Evolutionary conservation across 768 basidiomycete species (phyloP).

Genomic region (Tulasnella sp.): DNA sequence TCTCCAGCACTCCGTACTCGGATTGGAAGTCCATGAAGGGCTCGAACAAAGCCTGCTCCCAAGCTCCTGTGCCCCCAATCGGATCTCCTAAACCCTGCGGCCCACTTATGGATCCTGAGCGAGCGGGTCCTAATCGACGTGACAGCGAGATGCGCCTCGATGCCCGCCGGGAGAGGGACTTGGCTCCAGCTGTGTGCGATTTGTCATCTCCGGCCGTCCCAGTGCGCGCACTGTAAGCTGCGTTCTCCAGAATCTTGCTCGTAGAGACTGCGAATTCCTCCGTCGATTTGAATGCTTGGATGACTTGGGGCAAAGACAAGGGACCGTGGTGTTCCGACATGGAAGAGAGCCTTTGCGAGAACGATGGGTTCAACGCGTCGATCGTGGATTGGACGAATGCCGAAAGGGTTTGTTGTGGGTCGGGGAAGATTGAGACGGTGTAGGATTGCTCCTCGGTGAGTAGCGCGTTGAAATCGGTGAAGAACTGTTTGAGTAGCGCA

Average conservation of each 20-base stretch:
- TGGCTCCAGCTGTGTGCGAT: constrained; percentile 12
- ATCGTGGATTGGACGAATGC: constrained; percentile 74
- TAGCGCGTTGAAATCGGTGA: constrained; percentile 49
- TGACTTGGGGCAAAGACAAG: constrained; percentile 53
- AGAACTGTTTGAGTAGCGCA: constrained; percentile 66
- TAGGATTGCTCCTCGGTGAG: constrained; percentile 60
- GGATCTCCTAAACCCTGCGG: constrained; percentile 33
- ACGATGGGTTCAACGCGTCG: constrained; percentile 67
- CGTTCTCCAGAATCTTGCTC: constrained; percentile 68
- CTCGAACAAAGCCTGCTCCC: constrained; percentile 89
- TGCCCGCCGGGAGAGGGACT: constrained; percentile 18
- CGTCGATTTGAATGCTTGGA: constrained; percentile 56
- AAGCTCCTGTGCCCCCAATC: constrained; percentile 25
- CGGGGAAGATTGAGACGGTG: constrained; percentile 79
- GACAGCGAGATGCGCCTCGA: constrained; percentile 27
- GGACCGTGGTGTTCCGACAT: constrained; percentile 57
- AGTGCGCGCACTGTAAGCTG: constrained; percentile 30
- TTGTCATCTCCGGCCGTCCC: constrained; percentile 15
- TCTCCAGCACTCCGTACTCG: constrained; percentile 72
- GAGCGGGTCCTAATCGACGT: constrained; percentile 22
- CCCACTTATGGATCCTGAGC: constrained; percentile 20
- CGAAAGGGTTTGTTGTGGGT: constrained; percentile 65
- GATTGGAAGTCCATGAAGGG: constrained; percentile 87
- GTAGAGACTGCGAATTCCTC: constrained; percentile 71
- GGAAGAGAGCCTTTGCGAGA: constrained; percentile 64